Evolutionary conservation across 2,329 filamentous ascomycete genomes (phyloP).

Genomic region (Aspergillus costaricaensis): DNA sequence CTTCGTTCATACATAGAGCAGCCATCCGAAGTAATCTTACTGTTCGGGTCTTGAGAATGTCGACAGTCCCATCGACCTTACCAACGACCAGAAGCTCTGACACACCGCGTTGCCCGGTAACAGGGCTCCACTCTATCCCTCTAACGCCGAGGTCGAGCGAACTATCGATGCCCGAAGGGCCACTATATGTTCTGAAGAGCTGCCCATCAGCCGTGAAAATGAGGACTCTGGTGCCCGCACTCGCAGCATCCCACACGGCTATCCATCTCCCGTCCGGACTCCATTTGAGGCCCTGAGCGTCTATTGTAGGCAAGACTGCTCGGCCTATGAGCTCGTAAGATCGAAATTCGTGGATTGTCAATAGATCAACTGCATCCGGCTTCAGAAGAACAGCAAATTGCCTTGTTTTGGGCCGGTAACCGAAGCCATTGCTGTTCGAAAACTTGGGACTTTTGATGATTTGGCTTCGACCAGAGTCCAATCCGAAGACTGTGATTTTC

Average conservation of each 20-base stretch:
- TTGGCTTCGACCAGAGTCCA: constrained; percentile 38
- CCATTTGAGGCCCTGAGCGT: constrained; percentile 62
- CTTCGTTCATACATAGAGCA: neutral
- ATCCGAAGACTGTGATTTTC: constrained; percentile 39
- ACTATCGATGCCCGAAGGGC: constrained; percentile 37
- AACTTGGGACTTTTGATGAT: constrained; percentile 46
- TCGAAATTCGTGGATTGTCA: constrained; percentile 41
- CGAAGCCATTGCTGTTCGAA: constrained; percentile 38
- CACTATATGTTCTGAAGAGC: constrained; percentile 56
- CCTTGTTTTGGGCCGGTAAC: constrained; percentile 42
- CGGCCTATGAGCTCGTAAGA: constrained; percentile 39
- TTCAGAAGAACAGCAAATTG: constrained; percentile 45
- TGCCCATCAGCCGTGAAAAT: constrained; percentile 63
- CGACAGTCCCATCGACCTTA: constrained; percentile 53
- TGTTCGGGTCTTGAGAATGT: constrained; percentile 49
- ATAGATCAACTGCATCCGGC: constrained; percentile 39
- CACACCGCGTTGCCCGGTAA: constrained; percentile 18
- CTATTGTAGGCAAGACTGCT: constrained; percentile 50
- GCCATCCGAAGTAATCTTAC: constrained; percentile 27
- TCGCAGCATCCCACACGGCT: constrained; percentile 58
- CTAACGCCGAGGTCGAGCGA: constrained; percentile 53
- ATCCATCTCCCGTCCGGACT: constrained; percentile 63
- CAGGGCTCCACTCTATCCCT: constrained; percentile 55
- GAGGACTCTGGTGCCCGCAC: constrained; percentile 52
- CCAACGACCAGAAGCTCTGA: constrained; percentile 52